phyloP scores from a whole-genome alignment of 352 stramenopile genomes.

The Nothophytophthora sp. region DNA sequence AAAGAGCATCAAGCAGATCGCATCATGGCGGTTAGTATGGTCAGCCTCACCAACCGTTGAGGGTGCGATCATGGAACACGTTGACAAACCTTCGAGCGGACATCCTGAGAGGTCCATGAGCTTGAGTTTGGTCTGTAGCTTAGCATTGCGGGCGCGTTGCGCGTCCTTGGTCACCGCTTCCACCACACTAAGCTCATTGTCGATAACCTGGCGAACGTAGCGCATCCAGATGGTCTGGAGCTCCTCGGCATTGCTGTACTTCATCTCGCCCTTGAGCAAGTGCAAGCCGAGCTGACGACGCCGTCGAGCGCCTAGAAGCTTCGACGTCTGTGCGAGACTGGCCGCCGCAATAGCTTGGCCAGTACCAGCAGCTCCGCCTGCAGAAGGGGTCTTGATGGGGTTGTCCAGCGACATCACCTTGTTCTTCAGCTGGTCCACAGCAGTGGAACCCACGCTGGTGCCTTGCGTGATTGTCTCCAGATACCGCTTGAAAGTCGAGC shows the following conservation, averaged over 20 bases:
- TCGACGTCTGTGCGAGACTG: conserved; percentile 49
- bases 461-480: conserved; percentile 28
- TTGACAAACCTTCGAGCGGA: conserved; percentile 53
- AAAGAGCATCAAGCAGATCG: neutral
- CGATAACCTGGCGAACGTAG: conserved; percentile 59
- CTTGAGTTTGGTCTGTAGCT: conserved; percentile 58
- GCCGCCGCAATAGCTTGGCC: conserved; percentile 23
- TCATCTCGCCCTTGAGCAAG: conserved; percentile 46
- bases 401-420: conserved; percentile 84
- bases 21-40: neutral
- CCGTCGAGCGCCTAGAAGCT: conserved; percentile 64
- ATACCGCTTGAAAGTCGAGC: conserved; percentile 48
- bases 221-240: conserved; percentile 68
- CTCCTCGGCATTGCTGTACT: conserved; percentile 57
- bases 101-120: conserved; percentile 70
- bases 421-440: conserved; percentile 68
- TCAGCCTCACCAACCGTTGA: neutral
- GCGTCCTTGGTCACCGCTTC: conserved; percentile 12
- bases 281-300: conserved; percentile 58
- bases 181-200: conserved; percentile 36
- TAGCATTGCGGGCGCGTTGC: conserved; percentile 20
- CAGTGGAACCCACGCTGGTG: conserved; percentile 11
- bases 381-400: conserved; percentile 47
- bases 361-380: too few relatives aligned
- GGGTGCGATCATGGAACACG: neutral